Evolutionary conservation across 2,329 filamentous ascomycete species (phyloP).

Genomic region (Beauveria brongniartii): DNA sequence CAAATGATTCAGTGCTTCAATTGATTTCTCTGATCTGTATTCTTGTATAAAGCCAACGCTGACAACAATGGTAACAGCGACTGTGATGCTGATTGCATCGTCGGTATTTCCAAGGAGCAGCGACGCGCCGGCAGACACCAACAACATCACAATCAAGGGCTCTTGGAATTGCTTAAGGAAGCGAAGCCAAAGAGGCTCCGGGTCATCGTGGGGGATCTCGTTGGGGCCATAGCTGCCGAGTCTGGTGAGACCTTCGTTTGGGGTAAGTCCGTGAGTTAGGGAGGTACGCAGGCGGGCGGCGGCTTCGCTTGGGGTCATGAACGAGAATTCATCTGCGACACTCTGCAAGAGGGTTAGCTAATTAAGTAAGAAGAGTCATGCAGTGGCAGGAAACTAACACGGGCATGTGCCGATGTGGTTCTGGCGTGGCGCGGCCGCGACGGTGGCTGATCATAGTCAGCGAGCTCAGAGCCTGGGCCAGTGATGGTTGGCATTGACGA

Average conservation of each 20-base stretch:
- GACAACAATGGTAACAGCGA: conserved; percentile 95
- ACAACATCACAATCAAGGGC: conserved; percentile 83
- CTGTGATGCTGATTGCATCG: conserved; percentile 89
- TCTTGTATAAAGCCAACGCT: conserved; percentile 95
- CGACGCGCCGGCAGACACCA: conserved; percentile 81
- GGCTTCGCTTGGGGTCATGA: conserved; percentile 69
- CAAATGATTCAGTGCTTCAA: conserved; percentile 87
- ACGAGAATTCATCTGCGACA: conserved; percentile 52
- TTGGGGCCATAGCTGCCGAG: conserved; percentile 80
- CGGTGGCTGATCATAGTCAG: conserved; percentile 19
- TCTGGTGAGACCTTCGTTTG: conserved; percentile 71
- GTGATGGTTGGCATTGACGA: conserved; percentile 27
- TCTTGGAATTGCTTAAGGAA: conserved; percentile 97
- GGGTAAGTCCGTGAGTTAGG: conserved; percentile 71
- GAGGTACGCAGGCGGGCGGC: conserved; percentile 74
- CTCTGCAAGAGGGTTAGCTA: conserved; percentile 26
- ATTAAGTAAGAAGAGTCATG: neutral
- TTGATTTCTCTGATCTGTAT: conserved; percentile 93
- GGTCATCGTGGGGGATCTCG: conserved; percentile 87
- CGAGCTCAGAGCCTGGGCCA: conserved; percentile 18
- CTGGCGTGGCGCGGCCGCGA: conserved; percentile 31
- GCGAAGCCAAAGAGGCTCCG: conserved; percentile 89
- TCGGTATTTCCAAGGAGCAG: conserved; percentile 88
- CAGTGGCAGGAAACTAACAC: conserved; percentile 32
- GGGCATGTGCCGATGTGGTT: conserved; percentile 47